phyloP scores from a whole-genome alignment of 2,329 filamentous ascomycete species.

The Hypoxylon sp. region DNA sequence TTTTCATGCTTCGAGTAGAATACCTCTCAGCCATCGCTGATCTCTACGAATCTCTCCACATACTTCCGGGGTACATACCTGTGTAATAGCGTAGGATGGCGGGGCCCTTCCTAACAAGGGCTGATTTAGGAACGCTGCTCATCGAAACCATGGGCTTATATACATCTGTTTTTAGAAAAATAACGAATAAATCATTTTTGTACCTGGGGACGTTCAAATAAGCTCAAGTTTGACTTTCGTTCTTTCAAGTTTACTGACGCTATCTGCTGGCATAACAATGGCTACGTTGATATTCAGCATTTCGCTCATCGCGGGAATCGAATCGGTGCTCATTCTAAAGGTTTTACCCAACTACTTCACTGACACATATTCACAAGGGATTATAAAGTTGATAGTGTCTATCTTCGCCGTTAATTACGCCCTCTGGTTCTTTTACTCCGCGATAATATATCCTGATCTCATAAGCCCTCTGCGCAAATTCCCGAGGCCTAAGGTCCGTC shows the following conservation, averaged over 20 bases:
- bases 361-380: conserved; percentile 19
- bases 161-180: too few relatives aligned
- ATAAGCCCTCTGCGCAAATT: conserved; percentile 47
- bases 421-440: conserved; percentile 40
- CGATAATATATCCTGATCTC: conserved; percentile 46
- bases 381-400: conserved; percentile 22
- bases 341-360: conserved; percentile 33
- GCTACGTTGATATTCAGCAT: conserved; percentile 46
- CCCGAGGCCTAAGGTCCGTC: conserved; percentile 45
- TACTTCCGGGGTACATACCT: neutral
- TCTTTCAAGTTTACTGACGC: neutral
- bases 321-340: conserved; percentile 52
- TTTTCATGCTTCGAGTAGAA: neutral
- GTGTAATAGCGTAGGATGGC: conserved; percentile 2
- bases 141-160: neutral
- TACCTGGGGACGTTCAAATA: neutral
- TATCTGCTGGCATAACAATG: conserved; percentile 7
- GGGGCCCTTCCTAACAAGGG: neutral
- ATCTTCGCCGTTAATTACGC: conserved; percentile 45
- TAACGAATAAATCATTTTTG: neutral
- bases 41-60: neutral
- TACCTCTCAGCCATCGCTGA: neutral
- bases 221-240: too few relatives aligned
- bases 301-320: conserved; percentile 46
- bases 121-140: neutral